Evolutionary conservation across 164 flowering plant genomes (phyloP), one percentile per base, ranked within the genome.

Genomic region (Santalum album): DNA sequence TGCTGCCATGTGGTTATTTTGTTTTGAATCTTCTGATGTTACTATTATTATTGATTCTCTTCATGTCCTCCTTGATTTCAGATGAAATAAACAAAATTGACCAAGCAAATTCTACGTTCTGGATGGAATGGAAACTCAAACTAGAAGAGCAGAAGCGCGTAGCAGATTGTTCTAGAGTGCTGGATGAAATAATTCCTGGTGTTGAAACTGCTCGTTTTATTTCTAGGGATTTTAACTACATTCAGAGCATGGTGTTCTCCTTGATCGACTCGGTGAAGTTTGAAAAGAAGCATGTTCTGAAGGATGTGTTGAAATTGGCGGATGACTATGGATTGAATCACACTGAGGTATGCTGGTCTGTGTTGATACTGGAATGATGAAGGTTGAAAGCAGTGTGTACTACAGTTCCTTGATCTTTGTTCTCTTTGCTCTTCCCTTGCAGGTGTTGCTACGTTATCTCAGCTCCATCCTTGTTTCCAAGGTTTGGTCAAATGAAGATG

Each of bases 51-150:
- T 44, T 54, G 7, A n/a, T 51, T 42, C n/a, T 36, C 61, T 42
- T n/a, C 21, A 14, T 24, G 34, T 10, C 49, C 56, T 2, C 35
- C 45, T 53, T 72, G 23, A 18, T 21, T 40, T 35, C 76, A 89
- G 99, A 80, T 75, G 79, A 75, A 25, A 56, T 75, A 51, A 74
- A 55, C 38, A 71, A 59, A 53, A 59, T 78, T 57, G 82, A 77
- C 50, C 67, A 75, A 66, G 80, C 69, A 53, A 84, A 89, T 34
- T 74, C 91, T 23, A 67, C 89, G 49, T 92, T 92, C 69, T 92
- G 99, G 99, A 85, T 80, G 51, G 91, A 87, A 55, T 92, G 96
- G 97, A 85, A 92, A 62, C 45, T 69, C 62, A 92, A 85, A 72
- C 63, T 92, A 60, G 95, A 92, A 63, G 88, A 79, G 35, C 85